Base-by-base conservation (phyloP, 192 early-diverging fungal genomes). In the Backusella westeae region DNA sequence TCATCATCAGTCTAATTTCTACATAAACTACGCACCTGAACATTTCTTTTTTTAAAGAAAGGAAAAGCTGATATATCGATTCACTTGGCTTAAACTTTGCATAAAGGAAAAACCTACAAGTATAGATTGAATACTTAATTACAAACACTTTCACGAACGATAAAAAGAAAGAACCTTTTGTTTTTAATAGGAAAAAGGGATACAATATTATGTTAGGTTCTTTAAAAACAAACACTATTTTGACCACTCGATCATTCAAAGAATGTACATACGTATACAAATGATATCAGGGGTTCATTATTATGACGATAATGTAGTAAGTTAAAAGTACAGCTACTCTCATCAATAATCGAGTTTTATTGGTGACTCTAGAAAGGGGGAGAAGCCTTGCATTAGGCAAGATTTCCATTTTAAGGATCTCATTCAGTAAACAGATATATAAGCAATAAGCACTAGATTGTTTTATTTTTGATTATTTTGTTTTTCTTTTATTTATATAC, bases 1-100 rank as follows among this genome's bases (percentile, higher is more conserved):
- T 63, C 23, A 63, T 63, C 56, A 63, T 63, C 56, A 63, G 56
- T 63, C 56, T 63, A 63, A 63, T 63, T 63, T 63, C 56, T 63
- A 63, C 56, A 63, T 29, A 63, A 63, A 63, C 56, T 63, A 29
- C 9, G 23, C 26, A 29, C 10, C 23, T 39, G 23, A 23, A 4
- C 2, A 1, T 29, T 8, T 14, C 19, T 53, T 63, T 63, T 59
- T 63, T 63, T 29, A 12, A 23, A 29, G 9, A 12, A 39, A 9
- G 38, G 8, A 39, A 12, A 39, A 39, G 10, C 38, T 29, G 1
- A 12, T 29, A 63, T 29, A 26, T 1, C n/a, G 7, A 63, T 63
- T 26, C 12, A 12, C 21, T 9, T 23, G 56, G 4, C 56, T 26
- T 10, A 8, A 26, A 23, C 1, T 14, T 63, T 14, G 23, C 29